Evolutionary conservation across 108 stramenopile genomes (phyloP), one percentile per base, ranked within the genome.

Genomic region (Pelagomonas calceolata): DNA sequence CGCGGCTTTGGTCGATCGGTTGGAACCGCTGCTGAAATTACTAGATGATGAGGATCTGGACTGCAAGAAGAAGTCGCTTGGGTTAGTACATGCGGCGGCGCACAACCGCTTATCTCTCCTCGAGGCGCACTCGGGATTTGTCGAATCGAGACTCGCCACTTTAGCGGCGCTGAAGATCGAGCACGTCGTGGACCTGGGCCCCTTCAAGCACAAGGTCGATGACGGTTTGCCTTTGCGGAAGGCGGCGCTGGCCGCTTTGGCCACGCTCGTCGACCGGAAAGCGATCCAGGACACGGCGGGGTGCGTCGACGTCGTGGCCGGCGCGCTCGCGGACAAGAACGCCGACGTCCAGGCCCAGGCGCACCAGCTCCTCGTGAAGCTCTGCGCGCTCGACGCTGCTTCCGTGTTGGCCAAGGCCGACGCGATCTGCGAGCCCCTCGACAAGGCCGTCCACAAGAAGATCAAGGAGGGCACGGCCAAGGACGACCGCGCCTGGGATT

Each of bases 201-300:
- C 97, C 26, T 98, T 98, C 87, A 98, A 91, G 74, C 95, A 97
- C 71, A 92, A 80, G 32, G 95, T 98, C 30, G 97, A 98, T 78
- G 95, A 97, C 66, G 95, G 93, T 18, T 76, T 95, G 29, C 95
- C 97, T 21, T 82, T 98, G 30, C 89, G 97, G 32, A 98, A 98
- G 81, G 88, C 94, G 30, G 79, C 93, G 9, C 83, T 98, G 32
- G 86, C 92, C 32, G 87, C 91, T 68, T 85, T 96, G 67, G 90
- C 92, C 68, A 93, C 94, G 32, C 87, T 91, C 69, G 77, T 98
- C 18, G 93, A 93, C 67, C 90, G 83, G 46, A 78, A 88, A n/a
- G 89, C 87, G 4, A n/a, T n/a, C n/a, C 67, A 90, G 32, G 89
- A 91, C 66, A 81, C 88, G 64, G 69, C 83, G 26, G 75, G 81